A percentile compares a stretch with the other conserved stretches of the same genome.
phyloP scores from a whole-genome alignment of 805 yeast species.

The Barnettozyma wickerhamii region DNA sequence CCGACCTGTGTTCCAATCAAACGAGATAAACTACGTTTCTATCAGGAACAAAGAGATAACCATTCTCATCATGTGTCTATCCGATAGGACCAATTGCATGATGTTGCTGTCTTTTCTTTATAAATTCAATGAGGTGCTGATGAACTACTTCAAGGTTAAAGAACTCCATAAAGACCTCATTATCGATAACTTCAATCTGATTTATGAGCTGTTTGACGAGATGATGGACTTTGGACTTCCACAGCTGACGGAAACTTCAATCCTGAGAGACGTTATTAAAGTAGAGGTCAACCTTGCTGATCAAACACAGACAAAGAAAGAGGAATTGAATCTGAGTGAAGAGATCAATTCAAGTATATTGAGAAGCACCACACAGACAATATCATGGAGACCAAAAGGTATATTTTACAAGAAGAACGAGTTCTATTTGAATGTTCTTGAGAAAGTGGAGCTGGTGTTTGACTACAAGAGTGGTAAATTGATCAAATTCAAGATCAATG shows the following conservation, averaged over 20 bases:
- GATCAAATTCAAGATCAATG: constrained; percentile 63
- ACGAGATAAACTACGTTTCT: constrained; percentile 54
- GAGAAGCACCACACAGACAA: constrained; percentile 69
- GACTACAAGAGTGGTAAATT: constrained; percentile 51
- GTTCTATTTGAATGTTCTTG: constrained; percentile 82
- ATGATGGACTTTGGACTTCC: constrained; percentile 87
- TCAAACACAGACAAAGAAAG: constrained; percentile 3
- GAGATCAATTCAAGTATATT: constrained; percentile 64
- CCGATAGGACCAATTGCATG: constrained; percentile 45
- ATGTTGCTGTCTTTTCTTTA: constrained; percentile 53
- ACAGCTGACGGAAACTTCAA: constrained; percentile 75
- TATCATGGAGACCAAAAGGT: constrained; percentile 93
- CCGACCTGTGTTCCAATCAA: constrained; percentile 12
- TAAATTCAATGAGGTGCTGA: constrained; percentile 39
- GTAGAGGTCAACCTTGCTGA: constrained; percentile 42
- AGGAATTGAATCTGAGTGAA: constrained; percentile 14
- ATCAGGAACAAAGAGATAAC: constrained; percentile 46
- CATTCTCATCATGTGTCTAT: constrained; percentile 18
- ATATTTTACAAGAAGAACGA: constrained; percentile 85
- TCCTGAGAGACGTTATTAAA: constrained; percentile 74
- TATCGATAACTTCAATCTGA: constrained; percentile 65
- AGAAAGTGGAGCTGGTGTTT: constrained; percentile 64
- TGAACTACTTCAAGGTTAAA: constrained; percentile 37
- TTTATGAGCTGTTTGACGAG: constrained; percentile 76
- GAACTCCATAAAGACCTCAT: constrained; percentile 53